Percentiles rank a stretch among this genome's conserved stretches.
Evolutionary conservation across 192 early-diverging fungal species (phyloP).

Genomic region (Gryganskiella cystojenkinii): DNA sequence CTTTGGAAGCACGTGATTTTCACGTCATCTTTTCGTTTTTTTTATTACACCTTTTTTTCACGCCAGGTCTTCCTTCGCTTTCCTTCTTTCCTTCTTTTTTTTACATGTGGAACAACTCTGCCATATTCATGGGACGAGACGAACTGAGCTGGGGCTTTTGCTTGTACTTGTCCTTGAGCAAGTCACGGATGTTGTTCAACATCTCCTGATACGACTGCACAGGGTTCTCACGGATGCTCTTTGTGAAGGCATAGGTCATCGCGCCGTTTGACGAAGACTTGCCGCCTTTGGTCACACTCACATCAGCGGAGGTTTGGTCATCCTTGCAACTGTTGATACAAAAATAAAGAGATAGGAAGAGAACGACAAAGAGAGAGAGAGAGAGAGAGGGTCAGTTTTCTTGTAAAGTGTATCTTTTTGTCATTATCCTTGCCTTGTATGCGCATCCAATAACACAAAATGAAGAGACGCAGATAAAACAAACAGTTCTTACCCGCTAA

Average conservation of each 20-base stretch:
- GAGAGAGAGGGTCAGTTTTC: too few relatives aligned
- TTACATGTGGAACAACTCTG: conserved; percentile 75
- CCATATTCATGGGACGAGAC: conserved; percentile 73
- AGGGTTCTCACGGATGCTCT: conserved; percentile 60
- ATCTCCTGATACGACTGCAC: conserved; percentile 70
- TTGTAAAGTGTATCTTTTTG: too few relatives aligned
- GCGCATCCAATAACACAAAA: too few relatives aligned
- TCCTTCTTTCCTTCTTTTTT: neutral
- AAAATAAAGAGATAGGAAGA: neutral
- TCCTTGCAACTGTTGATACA: conserved; percentile 62
- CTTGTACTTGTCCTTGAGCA: conserved; percentile 65
- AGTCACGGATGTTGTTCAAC: conserved; percentile 64
- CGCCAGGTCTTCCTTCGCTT: too few relatives aligned
- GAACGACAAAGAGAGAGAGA: too few relatives aligned
- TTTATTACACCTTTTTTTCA: too few relatives aligned
- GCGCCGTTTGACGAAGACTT: conserved; percentile 60
- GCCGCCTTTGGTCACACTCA: conserved; percentile 53
- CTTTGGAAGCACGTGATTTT: too few relatives aligned
- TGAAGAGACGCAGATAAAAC: too few relatives aligned
- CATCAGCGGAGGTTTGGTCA: conserved; percentile 73
- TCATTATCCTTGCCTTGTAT: too few relatives aligned
- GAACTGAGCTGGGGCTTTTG: conserved; percentile 80
- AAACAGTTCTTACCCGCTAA: conserved; percentile 69
- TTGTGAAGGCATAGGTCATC: conserved; percentile 73
- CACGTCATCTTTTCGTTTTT: too few relatives aligned